Conservation (phyloP, 257 asterid genomes). For the Anisodus tanguticus region DNA sequence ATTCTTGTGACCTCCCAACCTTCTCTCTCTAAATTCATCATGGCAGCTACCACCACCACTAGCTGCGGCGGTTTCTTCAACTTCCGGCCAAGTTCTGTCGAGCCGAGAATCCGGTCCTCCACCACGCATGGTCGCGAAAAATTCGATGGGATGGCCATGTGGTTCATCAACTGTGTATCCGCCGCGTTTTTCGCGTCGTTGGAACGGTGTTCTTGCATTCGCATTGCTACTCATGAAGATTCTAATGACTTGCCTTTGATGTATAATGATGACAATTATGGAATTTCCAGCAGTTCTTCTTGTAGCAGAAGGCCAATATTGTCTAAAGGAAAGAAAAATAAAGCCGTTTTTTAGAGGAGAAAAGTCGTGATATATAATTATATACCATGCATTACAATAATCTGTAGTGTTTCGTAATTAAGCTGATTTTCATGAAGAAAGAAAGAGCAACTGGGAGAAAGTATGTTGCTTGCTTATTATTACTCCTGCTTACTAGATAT, state of each 20-base stretch:
- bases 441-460: neutral
- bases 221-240: constrained; percentile 65
- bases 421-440: neutral
- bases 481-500: neutral
- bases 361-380: neutral
- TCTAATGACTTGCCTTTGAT: constrained; percentile 63
- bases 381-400: neutral
- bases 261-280: constrained; percentile 47
- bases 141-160: constrained; percentile 71
- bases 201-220: constrained; percentile 82
- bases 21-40: constrained; percentile 24
- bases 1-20: neutral
- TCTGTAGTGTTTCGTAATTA: constrained; percentile 3
- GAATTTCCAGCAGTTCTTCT: constrained; percentile 23
- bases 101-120: constrained; percentile 47
- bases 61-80: constrained; percentile 40
- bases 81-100: constrained; percentile 35
- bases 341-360: constrained; percentile 34
- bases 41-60: constrained; percentile 51
- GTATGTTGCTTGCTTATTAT: neutral
- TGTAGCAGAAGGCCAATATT: constrained; percentile 43
- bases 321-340: constrained; percentile 51
- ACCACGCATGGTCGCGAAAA: constrained; percentile 43
- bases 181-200: constrained; percentile 75
- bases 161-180: constrained; percentile 71